These are phyloP conservation scores for Oenanthe sinensis DNA, from an alignment of 129 eudicot genomes.

Conservation along the genomic window DNA sequence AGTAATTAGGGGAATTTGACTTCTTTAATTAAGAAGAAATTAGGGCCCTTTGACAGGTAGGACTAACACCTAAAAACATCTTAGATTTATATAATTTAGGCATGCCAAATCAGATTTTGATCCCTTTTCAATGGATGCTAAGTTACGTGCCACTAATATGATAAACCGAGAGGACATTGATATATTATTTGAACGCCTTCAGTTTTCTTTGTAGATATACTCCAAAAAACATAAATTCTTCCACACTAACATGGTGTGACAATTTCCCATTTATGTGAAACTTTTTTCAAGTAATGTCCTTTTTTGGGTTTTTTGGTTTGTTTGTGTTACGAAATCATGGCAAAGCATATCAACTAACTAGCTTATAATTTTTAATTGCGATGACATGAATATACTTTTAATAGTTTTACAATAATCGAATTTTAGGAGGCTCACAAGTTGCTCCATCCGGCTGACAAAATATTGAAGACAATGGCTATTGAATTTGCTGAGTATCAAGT, in stretches of 20 bases:
- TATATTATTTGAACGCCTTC: neutral
- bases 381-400: neutral
- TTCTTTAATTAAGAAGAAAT: neutral
- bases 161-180: neutral
- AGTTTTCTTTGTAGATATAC: neutral
- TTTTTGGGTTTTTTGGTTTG: neutral
- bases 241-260: neutral
- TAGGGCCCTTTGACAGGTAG: neutral
- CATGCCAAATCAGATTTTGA: neutral
- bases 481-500: constrained; percentile 98
- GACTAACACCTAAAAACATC: neutral
- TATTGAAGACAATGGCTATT: constrained; percentile 80
- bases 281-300: neutral
- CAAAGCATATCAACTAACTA: neutral
- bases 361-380: neutral
- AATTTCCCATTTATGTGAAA: neutral
- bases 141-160: neutral
- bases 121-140: neutral
- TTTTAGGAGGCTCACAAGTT: constrained; percentile 80
- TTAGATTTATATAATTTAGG: neutral
- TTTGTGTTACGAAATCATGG: neutral
- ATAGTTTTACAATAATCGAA: neutral
- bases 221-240: neutral
- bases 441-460: constrained; percentile 88
- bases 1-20: neutral